Conservation (phyloP, 2,329 filamentous ascomycete genomes). For the Claviceps sp. region DNA sequence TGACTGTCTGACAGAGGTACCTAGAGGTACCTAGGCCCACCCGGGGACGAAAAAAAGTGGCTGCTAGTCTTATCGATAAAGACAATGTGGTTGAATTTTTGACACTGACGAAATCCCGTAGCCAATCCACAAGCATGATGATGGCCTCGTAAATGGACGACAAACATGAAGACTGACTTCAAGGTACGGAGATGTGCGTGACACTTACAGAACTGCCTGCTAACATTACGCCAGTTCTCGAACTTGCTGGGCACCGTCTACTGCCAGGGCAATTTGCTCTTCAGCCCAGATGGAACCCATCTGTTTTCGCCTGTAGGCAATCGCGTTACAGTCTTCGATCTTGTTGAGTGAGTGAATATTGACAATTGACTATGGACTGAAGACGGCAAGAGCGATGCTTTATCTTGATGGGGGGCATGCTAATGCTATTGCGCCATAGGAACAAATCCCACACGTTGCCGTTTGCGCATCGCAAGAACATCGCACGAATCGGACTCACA, state of each 20-base stretch:
- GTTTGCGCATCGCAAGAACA: slow-evolving; percentile 90
- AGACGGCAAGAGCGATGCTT: too few species aligned
- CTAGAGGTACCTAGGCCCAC: too few species aligned
- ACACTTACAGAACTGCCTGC: background rate
- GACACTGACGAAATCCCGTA: slow-evolving; percentile 7
- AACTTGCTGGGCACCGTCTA: slow-evolving; percentile 98
- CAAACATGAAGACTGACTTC: slow-evolving; percentile 96
- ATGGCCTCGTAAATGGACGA: slow-evolving; percentile 17
- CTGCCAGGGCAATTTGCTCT: slow-evolving; percentile 92
- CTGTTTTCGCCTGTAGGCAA: slow-evolving; percentile 95
- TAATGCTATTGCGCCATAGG: slow-evolving; percentile 25
- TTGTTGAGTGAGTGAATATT: slow-evolving; percentile 60
- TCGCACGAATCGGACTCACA: slow-evolving; percentile 74
- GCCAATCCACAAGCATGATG: slow-evolving; percentile 7
- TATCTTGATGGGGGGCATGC: background rate
- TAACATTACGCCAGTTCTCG: slow-evolving; percentile 59
- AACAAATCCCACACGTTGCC: slow-evolving; percentile 80
- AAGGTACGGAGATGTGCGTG: slow-evolving; percentile 45
- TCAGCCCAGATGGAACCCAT: slow-evolving; percentile 90
- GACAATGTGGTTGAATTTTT: slow-evolving; percentile 15
- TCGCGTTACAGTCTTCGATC: slow-evolving; percentile 86
- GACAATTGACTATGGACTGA: too few species aligned
- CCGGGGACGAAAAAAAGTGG: background rate
- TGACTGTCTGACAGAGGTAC: too few species aligned
- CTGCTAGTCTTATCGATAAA: slow-evolving; percentile 12